Percentiles rank a stretch among this genome's conserved stretches.
phyloP scores from a whole-genome alignment of 2,329 filamentous ascomycete species.

The Lasiodiplodia theobromae region DNA sequence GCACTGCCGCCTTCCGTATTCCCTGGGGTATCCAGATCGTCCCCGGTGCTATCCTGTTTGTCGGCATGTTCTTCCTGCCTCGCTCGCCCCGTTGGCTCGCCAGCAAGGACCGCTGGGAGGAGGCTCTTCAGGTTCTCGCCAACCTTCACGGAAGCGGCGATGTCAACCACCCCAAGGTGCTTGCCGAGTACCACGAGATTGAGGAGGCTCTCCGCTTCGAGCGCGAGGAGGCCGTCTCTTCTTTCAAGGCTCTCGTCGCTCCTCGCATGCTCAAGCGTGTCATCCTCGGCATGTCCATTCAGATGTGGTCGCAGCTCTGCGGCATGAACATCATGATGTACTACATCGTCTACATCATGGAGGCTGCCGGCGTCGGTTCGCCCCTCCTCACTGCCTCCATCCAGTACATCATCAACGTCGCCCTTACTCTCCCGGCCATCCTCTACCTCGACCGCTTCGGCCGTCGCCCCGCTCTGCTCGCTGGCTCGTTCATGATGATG shows the following conservation, averaged over 20 bases:
- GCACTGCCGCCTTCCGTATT: constrained; percentile 63
- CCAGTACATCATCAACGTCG: constrained; percentile 64
- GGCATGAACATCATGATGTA: constrained; percentile 65
- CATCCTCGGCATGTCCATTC: constrained; percentile 58
- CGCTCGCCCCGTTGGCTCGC: constrained; percentile 71
- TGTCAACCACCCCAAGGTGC: constrained; percentile 59
- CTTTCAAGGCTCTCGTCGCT: constrained; percentile 53
- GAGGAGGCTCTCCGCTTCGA: constrained; percentile 52
- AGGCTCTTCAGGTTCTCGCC: constrained; percentile 53
- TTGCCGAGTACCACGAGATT: constrained; percentile 65
- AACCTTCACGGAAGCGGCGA: constrained; percentile 62
- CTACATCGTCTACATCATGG: constrained; percentile 33
- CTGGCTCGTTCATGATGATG: constrained; percentile 61
- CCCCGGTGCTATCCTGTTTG: constrained; percentile 46
- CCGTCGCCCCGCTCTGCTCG: constrained; percentile 58
- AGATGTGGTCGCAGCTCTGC: constrained; percentile 64
- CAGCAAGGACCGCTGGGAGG: constrained; percentile 66
- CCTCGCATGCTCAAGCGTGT: constrained; percentile 59
- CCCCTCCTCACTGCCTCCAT: constrained; percentile 61
- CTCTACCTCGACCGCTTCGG: constrained; percentile 62
- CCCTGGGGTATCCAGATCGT: constrained; percentile 67
- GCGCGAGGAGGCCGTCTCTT: constrained; percentile 51
- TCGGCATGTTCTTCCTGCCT: constrained; percentile 63
- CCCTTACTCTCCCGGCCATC: constrained; percentile 62
- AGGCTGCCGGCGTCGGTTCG: constrained; percentile 56